phyloP scores from a whole-genome alignment of 2,329 filamentous ascomycete genomes.

The Pseudogymnoascus sp. region DNA sequence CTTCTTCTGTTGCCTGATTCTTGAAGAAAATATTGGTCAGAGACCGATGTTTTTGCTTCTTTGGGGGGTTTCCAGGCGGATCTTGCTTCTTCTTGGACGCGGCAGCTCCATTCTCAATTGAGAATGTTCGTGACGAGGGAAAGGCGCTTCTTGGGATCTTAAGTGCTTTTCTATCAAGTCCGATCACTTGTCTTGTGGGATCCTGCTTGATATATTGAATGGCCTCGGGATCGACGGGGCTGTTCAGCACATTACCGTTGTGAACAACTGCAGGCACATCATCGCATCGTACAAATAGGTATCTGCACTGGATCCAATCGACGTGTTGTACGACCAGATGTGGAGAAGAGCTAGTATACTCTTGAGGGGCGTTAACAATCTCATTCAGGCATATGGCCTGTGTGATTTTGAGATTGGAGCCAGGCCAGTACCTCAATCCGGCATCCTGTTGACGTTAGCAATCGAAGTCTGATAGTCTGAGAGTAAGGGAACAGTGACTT shows the following conservation, averaged over 20 bases:
- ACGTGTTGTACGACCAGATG: slow-evolving; percentile 66
- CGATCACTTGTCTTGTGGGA: slow-evolving; percentile 14
- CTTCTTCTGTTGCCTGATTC: neutral
- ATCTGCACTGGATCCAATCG: slow-evolving; percentile 87
- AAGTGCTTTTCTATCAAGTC: slow-evolving; percentile 17
- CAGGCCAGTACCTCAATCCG: slow-evolving; percentile 46
- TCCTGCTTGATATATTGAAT: slow-evolving; percentile 18
- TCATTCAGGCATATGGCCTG: slow-evolving; percentile 71
- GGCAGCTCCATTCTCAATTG: neutral
- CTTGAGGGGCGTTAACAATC: slow-evolving; percentile 63
- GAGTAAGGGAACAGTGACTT: neutral
- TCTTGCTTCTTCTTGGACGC: slow-evolving; percentile 9
- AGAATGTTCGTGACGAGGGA: slow-evolving; percentile 20
- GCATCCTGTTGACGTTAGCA: slow-evolving; percentile 11
- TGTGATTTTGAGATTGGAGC: slow-evolving; percentile 54
- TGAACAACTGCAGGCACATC: neutral
- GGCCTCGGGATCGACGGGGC: neutral
- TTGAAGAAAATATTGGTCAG: neutral
- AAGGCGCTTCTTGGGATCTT: slow-evolving; percentile 10
- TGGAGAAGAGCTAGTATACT: slow-evolving; percentile 50
- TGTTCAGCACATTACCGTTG: neutral
- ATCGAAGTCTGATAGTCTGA: neutral
- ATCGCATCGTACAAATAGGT: slow-evolving; percentile 56
- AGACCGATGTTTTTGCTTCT: slow-evolving; percentile 16
- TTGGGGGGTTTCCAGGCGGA: neutral